These are phyloP conservation scores for Aspergillus pseudonomiae DNA, from an alignment of 2,329 filamentous ascomycete genomes.

Conservation along the genomic window DNA sequence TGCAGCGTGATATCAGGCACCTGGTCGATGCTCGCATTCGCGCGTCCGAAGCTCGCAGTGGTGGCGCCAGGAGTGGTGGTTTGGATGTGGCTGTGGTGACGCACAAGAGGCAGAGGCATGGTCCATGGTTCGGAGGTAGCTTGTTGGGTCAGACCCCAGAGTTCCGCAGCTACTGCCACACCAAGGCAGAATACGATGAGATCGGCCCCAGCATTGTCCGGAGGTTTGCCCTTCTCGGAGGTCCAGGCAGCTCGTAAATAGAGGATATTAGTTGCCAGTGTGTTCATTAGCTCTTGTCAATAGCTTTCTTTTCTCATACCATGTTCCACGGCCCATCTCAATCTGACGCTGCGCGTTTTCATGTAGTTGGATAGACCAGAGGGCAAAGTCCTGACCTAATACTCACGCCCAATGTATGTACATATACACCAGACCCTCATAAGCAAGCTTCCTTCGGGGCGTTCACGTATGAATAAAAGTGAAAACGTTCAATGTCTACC, in stretches of 20 bases:
- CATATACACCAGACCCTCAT: not conserved
- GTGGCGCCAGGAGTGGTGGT: slow-evolving; percentile 89
- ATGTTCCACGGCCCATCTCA: not conserved
- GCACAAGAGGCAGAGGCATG: slow-evolving; percentile 95
- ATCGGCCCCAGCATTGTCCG: slow-evolving; percentile 94
- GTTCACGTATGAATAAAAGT: not conserved
- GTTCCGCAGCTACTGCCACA: slow-evolving; percentile 98
- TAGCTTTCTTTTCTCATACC: slow-evolving; percentile 26
- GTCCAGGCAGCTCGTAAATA: slow-evolving; percentile 66
- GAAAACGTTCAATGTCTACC: not conserved
- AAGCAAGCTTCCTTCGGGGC: not conserved
- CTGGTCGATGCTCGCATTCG: slow-evolving; percentile 91
- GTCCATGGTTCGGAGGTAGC: slow-evolving; percentile 97
- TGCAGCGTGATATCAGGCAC: slow-evolving; percentile 97
- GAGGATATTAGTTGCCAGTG: slow-evolving; percentile 1
- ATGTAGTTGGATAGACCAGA: slow-evolving; percentile 9
- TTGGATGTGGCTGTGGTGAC: slow-evolving; percentile 96
- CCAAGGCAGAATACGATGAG: slow-evolving; percentile 86
- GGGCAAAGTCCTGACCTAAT: not conserved
- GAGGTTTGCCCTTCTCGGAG: slow-evolving; percentile 90
- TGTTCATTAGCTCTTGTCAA: slow-evolving; percentile 27
- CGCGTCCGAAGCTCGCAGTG: slow-evolving; percentile 87
- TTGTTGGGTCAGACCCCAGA: slow-evolving; percentile 95
- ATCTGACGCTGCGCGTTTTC: slow-evolving; percentile 1
- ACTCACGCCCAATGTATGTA: slow-evolving; percentile 2